A percentile compares a stretch with the other conserved stretches of the same genome.
These are phyloP conservation scores for Venturia asperata DNA, from an alignment of 2,329 filamentous ascomycete species.

Conservation along the genomic window DNA sequence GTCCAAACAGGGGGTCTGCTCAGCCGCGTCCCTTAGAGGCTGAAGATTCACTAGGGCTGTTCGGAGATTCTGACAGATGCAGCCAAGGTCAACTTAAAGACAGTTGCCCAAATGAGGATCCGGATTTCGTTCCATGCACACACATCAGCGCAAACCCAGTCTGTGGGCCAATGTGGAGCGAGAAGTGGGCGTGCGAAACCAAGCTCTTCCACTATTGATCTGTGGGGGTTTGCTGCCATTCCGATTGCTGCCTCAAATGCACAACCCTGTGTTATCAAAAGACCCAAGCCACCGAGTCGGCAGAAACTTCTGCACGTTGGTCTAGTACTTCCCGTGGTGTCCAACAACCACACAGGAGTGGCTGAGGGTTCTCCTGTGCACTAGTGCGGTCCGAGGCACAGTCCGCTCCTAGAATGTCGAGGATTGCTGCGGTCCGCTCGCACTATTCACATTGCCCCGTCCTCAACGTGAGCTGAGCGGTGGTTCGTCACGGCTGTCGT, in stretches of 20 bases:
- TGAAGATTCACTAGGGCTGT: not conserved
- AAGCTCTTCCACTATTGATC: not conserved
- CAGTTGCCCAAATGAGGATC: not conserved
- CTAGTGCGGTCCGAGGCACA: too few relatives aligned
- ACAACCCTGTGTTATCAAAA: not conserved
- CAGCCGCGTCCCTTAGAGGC: slow-evolving; percentile 8
- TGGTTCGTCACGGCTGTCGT: not conserved
- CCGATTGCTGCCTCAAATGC: not conserved
- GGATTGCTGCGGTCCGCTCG: not conserved
- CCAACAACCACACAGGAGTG: too few relatives aligned
- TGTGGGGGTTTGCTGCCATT: not conserved
- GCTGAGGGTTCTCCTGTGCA: too few relatives aligned
- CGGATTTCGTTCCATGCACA: not conserved
- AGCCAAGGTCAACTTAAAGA: not conserved
- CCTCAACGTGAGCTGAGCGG: not conserved
- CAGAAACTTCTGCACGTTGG: not conserved
- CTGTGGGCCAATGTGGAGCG: not conserved
- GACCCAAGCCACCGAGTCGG: not conserved
- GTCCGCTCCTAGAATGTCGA: not conserved
- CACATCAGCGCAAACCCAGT: not conserved
- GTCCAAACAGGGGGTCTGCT: not conserved
- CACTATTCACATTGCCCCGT: not conserved
- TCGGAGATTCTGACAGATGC: not conserved
- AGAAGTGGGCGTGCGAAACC: not conserved
- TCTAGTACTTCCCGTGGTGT: not conserved